Conservation (phyloP, 441 rosid species). For the Populus hybrid region DNA sequence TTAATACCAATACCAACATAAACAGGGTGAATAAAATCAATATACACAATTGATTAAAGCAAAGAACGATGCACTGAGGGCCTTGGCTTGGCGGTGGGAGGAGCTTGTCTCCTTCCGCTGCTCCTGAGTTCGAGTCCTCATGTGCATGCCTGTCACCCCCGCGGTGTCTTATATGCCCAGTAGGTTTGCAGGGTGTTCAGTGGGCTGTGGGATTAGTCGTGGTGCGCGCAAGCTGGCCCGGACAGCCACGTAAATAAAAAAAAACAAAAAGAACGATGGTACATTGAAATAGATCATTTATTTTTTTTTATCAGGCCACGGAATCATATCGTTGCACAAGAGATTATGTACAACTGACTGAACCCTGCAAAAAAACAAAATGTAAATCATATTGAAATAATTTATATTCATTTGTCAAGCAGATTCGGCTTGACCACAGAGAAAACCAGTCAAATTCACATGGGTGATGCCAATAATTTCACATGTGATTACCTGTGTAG, state of each 20-base stretch:
- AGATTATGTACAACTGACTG: not conserved
- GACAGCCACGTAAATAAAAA: too few species aligned
- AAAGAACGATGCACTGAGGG: too few species aligned
- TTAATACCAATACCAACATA: not conserved
- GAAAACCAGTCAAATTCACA: constrained; percentile 10
- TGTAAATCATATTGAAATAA: not conserved
- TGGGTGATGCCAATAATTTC: constrained; percentile 12
- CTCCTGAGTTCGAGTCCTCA: too few species aligned
- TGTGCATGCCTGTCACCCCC: too few species aligned
- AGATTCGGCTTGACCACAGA: not conserved
- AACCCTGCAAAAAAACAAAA: not conserved
- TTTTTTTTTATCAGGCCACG: not conserved
- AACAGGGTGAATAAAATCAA: not conserved
- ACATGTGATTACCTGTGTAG: not conserved
- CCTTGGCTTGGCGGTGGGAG: too few species aligned
- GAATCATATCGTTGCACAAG: not conserved
- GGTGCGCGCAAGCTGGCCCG: too few species aligned
- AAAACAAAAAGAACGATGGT: too few species aligned
- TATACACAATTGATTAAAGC: not conserved
- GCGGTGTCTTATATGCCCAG: too few species aligned
- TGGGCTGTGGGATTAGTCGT: too few species aligned
- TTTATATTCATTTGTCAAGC: not conserved
- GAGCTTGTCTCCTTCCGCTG: too few species aligned
- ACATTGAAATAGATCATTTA: not conserved
- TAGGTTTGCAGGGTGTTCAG: too few species aligned